Base-by-base conservation (phyloP, 164 flowering plant genomes). In the Dillenia turbinata region DNA sequence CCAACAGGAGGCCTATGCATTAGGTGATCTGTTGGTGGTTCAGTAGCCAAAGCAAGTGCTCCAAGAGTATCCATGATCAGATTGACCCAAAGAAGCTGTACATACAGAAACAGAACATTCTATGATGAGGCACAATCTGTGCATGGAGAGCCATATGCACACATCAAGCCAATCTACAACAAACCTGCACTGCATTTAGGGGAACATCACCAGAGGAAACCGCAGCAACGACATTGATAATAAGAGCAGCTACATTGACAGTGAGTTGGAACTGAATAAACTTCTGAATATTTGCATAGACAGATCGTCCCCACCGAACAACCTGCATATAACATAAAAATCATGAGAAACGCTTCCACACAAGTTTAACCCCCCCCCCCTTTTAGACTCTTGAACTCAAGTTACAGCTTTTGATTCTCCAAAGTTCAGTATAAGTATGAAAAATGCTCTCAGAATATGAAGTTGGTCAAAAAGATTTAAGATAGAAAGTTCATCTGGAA, bases 31-130 rank as follows among this genome's bases (percentile, higher is more conserved):
- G 97, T 89, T 13, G 97, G 99, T 58, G 96, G 97, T 74, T 91
- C 99, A 44, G 99, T 91, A 15, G 99, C 99, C 74, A 94, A 75
- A 4, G 99, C 99, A 69, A 94, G 84, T 43, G 96, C 99, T 67
- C 97, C 99, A 60, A 94, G 89, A 47, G 97, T 94, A 72, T 94
- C 97, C 97, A 91, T 91, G 65, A 94, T 91, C 53, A 94, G 94
- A 70, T 94, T 89, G 51, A 94, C 96, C 99, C 99, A 94, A 5
- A 94, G 92, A 77, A 94, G 97, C 96, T 94, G 77, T 15, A 65
- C 5, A 19, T 49, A 61, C 14, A 46, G 53, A 22, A 12, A 44
- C 40, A 43, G 49, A 24, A 48, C 1, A 12, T 52, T n/a, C 45
- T 12, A 62, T 33, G 7, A 33, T 6, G 7, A 33, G 40, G 40